These are phyloP conservation scores for Pharus latifolius DNA, from an alignment of 176 grass and related monocot genomes.

Conservation along the genomic window DNA sequence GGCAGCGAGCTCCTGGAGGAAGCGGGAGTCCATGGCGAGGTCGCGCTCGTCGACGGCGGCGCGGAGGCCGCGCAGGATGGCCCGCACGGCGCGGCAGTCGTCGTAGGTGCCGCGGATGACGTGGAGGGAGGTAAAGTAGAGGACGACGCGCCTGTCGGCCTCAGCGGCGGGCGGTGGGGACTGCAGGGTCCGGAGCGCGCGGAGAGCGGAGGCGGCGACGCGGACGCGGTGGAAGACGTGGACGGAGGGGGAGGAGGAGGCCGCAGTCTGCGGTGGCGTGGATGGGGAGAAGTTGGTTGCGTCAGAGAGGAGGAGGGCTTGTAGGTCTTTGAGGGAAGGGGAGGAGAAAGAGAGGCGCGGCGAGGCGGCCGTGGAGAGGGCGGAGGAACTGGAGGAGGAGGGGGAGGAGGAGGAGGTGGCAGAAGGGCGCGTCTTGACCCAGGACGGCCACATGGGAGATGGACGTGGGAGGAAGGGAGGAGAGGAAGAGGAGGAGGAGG, in stretches of 20 bases:
- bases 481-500: neutral
- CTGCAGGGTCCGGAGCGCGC: constrained; percentile 37
- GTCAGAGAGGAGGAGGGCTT: constrained; percentile 40
- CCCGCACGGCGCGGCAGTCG: constrained; percentile 51
- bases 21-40: constrained; percentile 59
- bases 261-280: neutral
- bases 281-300: neutral
- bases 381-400: neutral
- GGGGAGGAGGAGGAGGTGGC: neutral
- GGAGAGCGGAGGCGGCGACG: constrained; percentile 38
- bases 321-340: constrained; percentile 59
- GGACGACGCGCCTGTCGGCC: constrained; percentile 46
- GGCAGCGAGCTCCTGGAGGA: constrained; percentile 42
- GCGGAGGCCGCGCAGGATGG: constrained; percentile 57
- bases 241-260: constrained; percentile 18
- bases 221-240: constrained; percentile 51
- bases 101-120: constrained; percentile 50
- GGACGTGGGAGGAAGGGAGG: neutral
- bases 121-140: constrained; percentile 72
- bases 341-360: constrained; percentile 45
- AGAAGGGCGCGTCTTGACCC: constrained; percentile 48
- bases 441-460: constrained; percentile 58
- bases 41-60: constrained; percentile 62
- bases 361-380: constrained; percentile 13
- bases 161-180: constrained; percentile 1